A percentile compares a stretch with the other conserved stretches of the same genome.
Conservation (phyloP, 2,329 filamentous ascomycete species). For the Colletotrichum coccodes region DNA sequence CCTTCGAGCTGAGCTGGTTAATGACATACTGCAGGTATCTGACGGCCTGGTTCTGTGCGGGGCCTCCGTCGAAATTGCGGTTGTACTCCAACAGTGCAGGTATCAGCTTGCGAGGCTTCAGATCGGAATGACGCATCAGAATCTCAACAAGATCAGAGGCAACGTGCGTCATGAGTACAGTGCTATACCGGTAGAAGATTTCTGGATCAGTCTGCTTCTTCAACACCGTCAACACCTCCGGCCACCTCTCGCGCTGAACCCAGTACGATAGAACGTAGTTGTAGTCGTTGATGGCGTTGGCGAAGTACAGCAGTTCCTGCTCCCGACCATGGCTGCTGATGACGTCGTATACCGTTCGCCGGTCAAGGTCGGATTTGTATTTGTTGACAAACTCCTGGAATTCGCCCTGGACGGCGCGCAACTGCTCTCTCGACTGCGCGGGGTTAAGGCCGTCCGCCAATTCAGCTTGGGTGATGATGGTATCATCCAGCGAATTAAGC, state of each 20-base stretch:
- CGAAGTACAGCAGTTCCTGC: constrained; percentile 91
- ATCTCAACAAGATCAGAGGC: constrained; percentile 92
- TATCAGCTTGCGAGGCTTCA: constrained; percentile 88
- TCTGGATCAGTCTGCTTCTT: constrained; percentile 93
- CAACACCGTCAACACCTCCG: constrained; percentile 84
- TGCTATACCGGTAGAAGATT: constrained; percentile 96
- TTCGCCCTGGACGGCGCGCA: constrained; percentile 77
- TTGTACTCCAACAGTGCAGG: constrained; percentile 96
- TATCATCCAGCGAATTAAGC: constrained; percentile 93
- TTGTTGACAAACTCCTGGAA: constrained; percentile 89
- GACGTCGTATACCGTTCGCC: constrained; percentile 93
- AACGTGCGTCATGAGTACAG: constrained; percentile 92
- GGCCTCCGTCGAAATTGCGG: constrained; percentile 74
- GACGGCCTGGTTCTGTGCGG: constrained; percentile 87
- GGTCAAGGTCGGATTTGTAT: constrained; percentile 88
- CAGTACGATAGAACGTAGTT: constrained; percentile 97
- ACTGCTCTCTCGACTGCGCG: constrained; percentile 76
- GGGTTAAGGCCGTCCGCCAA: constrained; percentile 77
- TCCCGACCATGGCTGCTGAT: constrained; percentile 96
- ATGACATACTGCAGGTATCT: constrained; percentile 95
- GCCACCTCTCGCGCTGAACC: constrained; percentile 95
- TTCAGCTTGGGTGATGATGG: constrained; percentile 89
- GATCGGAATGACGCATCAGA: constrained; percentile 87
- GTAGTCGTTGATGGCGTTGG: constrained; percentile 88
- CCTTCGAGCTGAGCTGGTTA: constrained; percentile 81